These are phyloP conservation scores for Zopfia rhizophila DNA, from an alignment of 2,329 filamentous ascomycete genomes.

Conservation along the genomic window DNA sequence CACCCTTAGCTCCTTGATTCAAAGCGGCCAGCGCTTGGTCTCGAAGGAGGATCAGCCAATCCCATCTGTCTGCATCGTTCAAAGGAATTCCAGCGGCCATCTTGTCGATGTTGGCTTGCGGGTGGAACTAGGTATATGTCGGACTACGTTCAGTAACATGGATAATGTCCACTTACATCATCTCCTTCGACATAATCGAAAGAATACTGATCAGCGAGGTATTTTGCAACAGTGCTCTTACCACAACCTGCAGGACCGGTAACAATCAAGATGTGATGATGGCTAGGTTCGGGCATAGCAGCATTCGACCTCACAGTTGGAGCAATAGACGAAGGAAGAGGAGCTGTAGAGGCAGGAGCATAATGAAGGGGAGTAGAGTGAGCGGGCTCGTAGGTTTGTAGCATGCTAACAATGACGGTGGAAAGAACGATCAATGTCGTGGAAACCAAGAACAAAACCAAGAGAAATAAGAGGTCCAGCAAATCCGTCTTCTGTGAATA, in stretches of 20 bases:
- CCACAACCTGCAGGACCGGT: conserved; percentile 65
- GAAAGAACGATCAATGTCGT: background rate
- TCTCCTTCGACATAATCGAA: conserved; percentile 64
- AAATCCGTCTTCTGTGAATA: conserved; percentile 13
- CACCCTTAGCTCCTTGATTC: conserved; percentile 60
- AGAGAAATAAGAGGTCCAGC: conserved; percentile 19
- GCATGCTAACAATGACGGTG: conserved; percentile 34
- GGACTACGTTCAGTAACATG: conserved; percentile 6
- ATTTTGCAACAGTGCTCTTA: conserved; percentile 63
- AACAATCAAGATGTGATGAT: conserved; percentile 63
- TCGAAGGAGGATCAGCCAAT: conserved; percentile 77
- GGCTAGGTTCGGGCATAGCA: conserved; percentile 44
- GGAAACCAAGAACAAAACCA: conserved; percentile 3
- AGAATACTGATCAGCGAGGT: conserved; percentile 54
- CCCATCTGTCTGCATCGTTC: conserved; percentile 94
- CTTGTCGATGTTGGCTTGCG: conserved; percentile 72
- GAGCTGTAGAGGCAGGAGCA: conserved; percentile 41
- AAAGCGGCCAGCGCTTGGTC: conserved; percentile 55
- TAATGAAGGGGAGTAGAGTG: conserved; percentile 41
- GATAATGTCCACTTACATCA: conserved; percentile 49
- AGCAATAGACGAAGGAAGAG: conserved; percentile 38
- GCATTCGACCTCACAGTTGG: conserved; percentile 33
- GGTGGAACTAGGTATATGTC: conserved; percentile 56
- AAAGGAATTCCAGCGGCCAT: conserved; percentile 87
- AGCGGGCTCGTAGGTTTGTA: conserved; percentile 46